Conservation (phyloP, 345 rosid genomes). For the Mallotus nudiflorus region DNA sequence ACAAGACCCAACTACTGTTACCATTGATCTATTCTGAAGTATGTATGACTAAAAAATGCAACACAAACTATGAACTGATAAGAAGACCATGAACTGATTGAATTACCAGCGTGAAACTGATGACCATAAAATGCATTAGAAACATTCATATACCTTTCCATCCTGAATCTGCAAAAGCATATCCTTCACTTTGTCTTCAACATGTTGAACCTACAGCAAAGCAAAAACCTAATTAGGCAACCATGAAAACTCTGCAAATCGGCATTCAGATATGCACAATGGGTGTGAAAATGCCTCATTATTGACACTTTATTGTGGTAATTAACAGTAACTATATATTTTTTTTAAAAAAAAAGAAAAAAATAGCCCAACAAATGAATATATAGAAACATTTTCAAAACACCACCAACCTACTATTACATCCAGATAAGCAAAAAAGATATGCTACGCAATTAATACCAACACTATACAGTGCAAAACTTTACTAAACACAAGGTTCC, state of each 20-base stretch:
- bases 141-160: slow-evolving; percentile 46
- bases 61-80: neutral
- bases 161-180: slow-evolving; percentile 55
- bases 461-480: neutral
- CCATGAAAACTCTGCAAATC: neutral
- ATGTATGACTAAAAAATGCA: neutral
- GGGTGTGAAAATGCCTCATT: neutral
- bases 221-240: neutral
- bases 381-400: too few species aligned
- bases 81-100: neutral
- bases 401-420: too few species aligned
- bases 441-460: neutral
- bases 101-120: neutral
- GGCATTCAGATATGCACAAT: neutral
- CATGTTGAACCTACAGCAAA: slow-evolving; percentile 66
- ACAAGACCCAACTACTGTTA: neutral
- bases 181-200: slow-evolving; percentile 72
- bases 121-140: neutral
- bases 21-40: neutral
- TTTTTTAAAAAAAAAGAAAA: neutral
- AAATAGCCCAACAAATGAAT: neutral
- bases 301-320: neutral
- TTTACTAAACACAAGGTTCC: neutral
- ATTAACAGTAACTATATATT: neutral
- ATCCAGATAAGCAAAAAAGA: neutral